phyloP scores from a whole-genome alignment of 305 asterid genomes.

The Nicotiana rustica region DNA sequence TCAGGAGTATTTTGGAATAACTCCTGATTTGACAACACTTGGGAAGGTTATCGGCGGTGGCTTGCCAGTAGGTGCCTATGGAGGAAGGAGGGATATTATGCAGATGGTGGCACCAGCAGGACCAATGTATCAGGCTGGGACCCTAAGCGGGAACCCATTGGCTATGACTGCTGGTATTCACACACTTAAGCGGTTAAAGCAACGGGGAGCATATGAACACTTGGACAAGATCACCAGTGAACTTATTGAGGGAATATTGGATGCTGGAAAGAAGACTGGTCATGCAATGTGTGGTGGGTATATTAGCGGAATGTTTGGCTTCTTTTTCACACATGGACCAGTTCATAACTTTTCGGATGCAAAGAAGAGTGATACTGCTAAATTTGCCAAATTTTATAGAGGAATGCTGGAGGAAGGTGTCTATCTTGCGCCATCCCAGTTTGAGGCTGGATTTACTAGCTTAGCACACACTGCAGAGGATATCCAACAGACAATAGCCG shows the following conservation, averaged over 20 bases:
- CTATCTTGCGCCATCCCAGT: slow-evolving; percentile 91
- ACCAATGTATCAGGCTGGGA: slow-evolving; percentile 97
- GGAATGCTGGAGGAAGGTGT: slow-evolving; percentile 97
- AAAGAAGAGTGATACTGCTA: slow-evolving; percentile 83
- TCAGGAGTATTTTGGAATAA: slow-evolving; percentile 87
- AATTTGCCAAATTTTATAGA: slow-evolving; percentile 73
- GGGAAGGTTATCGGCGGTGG: slow-evolving; percentile 98
- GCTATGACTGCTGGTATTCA: slow-evolving; percentile 99
- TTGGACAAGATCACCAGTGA: slow-evolving; percentile 73
- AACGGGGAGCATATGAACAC: slow-evolving; percentile 76
- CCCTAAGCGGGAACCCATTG: slow-evolving; percentile 92
- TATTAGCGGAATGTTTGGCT: slow-evolving; percentile 89
- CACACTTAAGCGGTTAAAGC: slow-evolving; percentile 79
- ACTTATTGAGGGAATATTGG: slow-evolving; percentile 69
- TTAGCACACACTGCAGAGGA: slow-evolving; percentile 81
- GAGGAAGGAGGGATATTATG: slow-evolving; percentile 95
- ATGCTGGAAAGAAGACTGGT: slow-evolving; percentile 88
- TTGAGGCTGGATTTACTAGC: slow-evolving; percentile 95
- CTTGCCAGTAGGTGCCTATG: slow-evolving; percentile 95
- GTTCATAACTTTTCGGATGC: slow-evolving; percentile 83
- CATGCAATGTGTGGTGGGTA: slow-evolving; percentile 87
- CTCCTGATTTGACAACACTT: slow-evolving; percentile 94
- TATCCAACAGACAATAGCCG: slow-evolving; percentile 76
- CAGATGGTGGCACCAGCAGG: slow-evolving; percentile 99
- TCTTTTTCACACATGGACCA: slow-evolving; percentile 90